Conservation (phyloP, 164 flowering plant species). For the Tetrastigma voinierianum region DNA sequence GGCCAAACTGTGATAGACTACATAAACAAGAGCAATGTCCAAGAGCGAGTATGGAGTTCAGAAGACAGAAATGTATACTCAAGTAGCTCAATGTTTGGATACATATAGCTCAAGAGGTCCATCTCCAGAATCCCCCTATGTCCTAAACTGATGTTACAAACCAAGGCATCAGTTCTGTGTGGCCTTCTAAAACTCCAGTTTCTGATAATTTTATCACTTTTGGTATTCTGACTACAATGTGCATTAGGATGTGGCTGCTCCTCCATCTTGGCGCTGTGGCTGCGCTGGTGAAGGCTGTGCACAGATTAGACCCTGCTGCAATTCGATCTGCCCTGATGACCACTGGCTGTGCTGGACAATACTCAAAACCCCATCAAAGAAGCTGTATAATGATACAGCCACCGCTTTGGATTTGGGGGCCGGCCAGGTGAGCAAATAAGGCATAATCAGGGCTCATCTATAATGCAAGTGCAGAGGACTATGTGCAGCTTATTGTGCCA, state of each 20-base stretch:
- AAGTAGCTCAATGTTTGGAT: slow-evolving; percentile 31
- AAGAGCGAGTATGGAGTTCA: slow-evolving; percentile 16
- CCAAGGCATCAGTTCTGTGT: slow-evolving; percentile 32
- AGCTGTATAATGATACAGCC: slow-evolving; percentile 9
- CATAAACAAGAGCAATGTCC: slow-evolving; percentile 5
- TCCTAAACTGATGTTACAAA: slow-evolving; percentile 39
- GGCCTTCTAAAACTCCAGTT: slow-evolving; percentile 16
- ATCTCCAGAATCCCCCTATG: slow-evolving; percentile 15
- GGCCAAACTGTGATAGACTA: slow-evolving; percentile 17
- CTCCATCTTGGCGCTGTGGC: slow-evolving; percentile 37
- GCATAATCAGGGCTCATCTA: slow-evolving; percentile 49
- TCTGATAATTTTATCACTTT: not conserved
- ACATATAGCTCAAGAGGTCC: slow-evolving; percentile 40
- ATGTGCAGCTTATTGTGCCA: slow-evolving; percentile 42
- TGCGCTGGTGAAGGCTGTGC: slow-evolving; percentile 34
- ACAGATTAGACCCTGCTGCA: slow-evolving; percentile 47
- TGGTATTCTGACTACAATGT: slow-evolving; percentile 23
- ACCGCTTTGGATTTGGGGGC: slow-evolving; percentile 39
- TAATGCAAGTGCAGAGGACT: slow-evolving; percentile 32
- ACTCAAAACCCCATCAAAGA: slow-evolving; percentile 14
- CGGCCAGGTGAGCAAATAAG: slow-evolving; percentile 39
- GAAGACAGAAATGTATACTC: slow-evolving; percentile 15
- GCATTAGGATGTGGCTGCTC: slow-evolving; percentile 49
- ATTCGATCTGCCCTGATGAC: slow-evolving; percentile 38
- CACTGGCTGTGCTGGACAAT: slow-evolving; percentile 22